These are phyloP conservation scores for Austroboletus niveus DNA, from an alignment of 1,284 basidiomycete genomes.

Conservation along the genomic window DNA sequence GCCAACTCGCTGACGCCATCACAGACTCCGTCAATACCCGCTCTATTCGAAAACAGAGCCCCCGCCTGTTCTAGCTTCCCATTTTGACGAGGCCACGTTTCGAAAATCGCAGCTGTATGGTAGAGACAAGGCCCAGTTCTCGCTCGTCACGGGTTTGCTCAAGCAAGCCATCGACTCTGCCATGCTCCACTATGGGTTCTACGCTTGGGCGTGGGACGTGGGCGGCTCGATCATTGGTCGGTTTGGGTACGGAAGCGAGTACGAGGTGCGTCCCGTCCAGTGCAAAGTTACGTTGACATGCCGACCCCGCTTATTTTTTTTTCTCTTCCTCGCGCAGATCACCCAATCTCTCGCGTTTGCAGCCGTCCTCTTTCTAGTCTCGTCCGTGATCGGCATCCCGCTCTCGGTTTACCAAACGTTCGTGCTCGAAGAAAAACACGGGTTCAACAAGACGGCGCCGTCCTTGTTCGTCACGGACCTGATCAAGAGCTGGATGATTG, in stretches of 20 bases:
- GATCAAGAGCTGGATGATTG: slow-evolving; percentile 77
- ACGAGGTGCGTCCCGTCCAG: slow-evolving; percentile 48
- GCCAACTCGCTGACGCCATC: neutral
- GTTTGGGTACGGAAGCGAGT: slow-evolving; percentile 63
- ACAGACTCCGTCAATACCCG: slow-evolving; percentile 79
- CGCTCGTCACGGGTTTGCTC: slow-evolving; percentile 70
- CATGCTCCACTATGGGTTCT: slow-evolving; percentile 75
- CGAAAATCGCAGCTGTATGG: slow-evolving; percentile 91
- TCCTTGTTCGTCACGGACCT: slow-evolving; percentile 75
- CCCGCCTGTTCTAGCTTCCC: slow-evolving; percentile 68
- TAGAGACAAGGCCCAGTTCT: slow-evolving; percentile 87
- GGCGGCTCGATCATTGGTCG: slow-evolving; percentile 51
- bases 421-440: slow-evolving; percentile 91
- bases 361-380: slow-evolving; percentile 63
- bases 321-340: slow-evolving; percentile 50
- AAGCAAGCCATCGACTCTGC: slow-evolving; percentile 71
- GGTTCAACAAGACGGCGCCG: slow-evolving; percentile 94
- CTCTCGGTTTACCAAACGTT: slow-evolving; percentile 86
- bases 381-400: slow-evolving; percentile 70
- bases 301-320: neutral
- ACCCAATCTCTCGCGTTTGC: slow-evolving; percentile 82
- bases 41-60: slow-evolving; percentile 79
- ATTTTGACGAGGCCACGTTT: slow-evolving; percentile 77
- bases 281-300: neutral
- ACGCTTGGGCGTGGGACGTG: slow-evolving; percentile 75